Conservation (phyloP, 1,284 basidiomycete species). For the Rhodotorula mucilaginosa region DNA sequence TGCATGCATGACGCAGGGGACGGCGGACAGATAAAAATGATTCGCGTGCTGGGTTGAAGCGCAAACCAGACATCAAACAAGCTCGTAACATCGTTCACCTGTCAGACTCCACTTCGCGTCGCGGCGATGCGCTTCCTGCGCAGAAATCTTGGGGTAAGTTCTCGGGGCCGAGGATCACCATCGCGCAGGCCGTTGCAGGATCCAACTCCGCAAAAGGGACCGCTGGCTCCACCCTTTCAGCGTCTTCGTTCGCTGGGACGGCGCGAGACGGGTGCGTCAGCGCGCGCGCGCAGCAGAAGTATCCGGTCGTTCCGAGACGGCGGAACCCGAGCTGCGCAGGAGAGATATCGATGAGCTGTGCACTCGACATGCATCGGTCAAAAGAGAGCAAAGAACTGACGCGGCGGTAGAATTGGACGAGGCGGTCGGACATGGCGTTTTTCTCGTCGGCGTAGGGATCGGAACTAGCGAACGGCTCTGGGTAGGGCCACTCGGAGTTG, state of each 20-base stretch:
- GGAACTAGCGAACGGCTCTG: too few species aligned
- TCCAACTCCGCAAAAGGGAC: background rate
- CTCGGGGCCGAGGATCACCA: background rate
- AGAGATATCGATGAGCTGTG: background rate
- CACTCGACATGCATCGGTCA: too few species aligned
- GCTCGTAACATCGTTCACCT: too few species aligned
- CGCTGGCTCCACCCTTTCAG: background rate
- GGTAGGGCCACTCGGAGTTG: background rate
- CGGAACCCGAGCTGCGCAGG: background rate
- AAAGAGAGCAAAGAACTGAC: background rate
- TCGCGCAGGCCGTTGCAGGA: background rate
- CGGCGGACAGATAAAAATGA: too few species aligned
- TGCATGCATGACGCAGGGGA: too few species aligned
- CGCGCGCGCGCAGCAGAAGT: background rate
- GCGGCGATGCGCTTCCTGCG: too few species aligned
- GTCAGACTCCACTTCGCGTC: too few species aligned
- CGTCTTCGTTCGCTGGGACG: background rate
- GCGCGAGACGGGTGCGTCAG: background rate
- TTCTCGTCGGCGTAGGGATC: too few species aligned
- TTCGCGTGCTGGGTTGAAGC: too few species aligned
- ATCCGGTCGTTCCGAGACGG: background rate
- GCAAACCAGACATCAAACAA: too few species aligned
- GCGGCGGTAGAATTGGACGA: background rate
- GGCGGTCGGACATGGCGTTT: background rate
- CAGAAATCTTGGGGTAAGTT: too few species aligned